Evolutionary conservation across 1,284 basidiomycete species (phyloP).

Genomic region (Paramarasmius palmivorus): DNA sequence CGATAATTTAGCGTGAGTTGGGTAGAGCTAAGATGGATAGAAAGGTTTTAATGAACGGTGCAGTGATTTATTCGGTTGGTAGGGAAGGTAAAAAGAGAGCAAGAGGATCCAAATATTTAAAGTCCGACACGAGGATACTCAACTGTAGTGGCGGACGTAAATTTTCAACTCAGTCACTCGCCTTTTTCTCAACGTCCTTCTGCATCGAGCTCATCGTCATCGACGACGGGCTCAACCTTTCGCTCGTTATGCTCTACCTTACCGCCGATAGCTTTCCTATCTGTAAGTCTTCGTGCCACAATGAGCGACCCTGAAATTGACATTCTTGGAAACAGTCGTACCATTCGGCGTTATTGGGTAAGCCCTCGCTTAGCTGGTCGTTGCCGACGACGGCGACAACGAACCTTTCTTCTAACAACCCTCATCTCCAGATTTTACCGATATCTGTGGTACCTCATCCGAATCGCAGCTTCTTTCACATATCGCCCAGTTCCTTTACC

Average conservation of each 20-base stretch:
- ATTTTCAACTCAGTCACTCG: background rate
- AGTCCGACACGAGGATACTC: too few relatives aligned
- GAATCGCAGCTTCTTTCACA: conserved; percentile 70
- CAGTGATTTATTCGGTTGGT: too few relatives aligned
- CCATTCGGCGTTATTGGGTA: conserved; percentile 91
- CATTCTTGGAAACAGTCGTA: conserved; percentile 59
- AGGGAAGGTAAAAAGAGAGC: too few relatives aligned
- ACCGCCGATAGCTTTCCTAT: conserved; percentile 80
- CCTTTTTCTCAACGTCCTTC: background rate
- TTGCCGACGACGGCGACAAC: background rate
- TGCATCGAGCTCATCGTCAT: background rate
- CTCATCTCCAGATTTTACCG: conserved; percentile 68
- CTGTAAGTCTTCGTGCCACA: conserved; percentile 49
- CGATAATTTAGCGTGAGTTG: too few relatives aligned
- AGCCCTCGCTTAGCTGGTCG: conserved; percentile 25
- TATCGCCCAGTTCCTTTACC: conserved; percentile 87
- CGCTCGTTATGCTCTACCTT: conserved; percentile 58
- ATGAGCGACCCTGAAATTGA: conserved; percentile 9
- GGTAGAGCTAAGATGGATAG: too few relatives aligned
- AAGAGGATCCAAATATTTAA: too few relatives aligned
- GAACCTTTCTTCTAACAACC: background rate
- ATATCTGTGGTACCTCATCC: conserved; percentile 88
- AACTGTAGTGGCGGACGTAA: too few relatives aligned
- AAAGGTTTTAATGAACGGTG: too few relatives aligned
- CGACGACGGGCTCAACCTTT: background rate